Evolutionary conservation across 768 basidiomycete genomes (phyloP).

Genomic region (Phaeolepiota aurea): DNA sequence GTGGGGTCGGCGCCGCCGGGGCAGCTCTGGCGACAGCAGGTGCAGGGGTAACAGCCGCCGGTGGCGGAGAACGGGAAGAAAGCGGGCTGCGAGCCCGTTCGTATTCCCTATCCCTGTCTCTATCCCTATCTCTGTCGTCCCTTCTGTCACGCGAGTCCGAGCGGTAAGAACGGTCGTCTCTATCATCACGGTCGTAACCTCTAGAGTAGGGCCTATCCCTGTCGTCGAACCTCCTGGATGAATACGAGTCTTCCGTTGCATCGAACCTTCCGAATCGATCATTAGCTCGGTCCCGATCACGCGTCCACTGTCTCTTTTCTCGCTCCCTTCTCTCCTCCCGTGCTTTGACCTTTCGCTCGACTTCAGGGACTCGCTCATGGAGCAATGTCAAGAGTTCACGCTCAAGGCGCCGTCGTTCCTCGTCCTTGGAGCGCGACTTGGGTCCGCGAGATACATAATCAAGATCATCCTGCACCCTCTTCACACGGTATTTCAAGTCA

Average conservation of each 20-base stretch:
- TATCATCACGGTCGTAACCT: constrained; percentile 24
- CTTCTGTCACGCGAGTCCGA: constrained; percentile 14
- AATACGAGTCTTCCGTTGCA: constrained; percentile 36
- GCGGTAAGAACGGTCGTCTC: constrained; percentile 21
- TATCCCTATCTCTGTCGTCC: constrained; percentile 27
- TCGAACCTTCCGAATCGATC: constrained; percentile 69
- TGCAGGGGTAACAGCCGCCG: constrained; percentile 43
- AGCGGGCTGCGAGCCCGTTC: constrained; percentile 42
- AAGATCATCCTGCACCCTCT: constrained; percentile 84
- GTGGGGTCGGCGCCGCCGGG: constrained; percentile 42
- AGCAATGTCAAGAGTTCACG: constrained; percentile 77
- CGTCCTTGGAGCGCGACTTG: constrained; percentile 64
- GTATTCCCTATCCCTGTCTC: constrained; percentile 18
- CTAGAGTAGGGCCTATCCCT: constrained; percentile 47
- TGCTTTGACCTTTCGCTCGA: constrained; percentile 78
- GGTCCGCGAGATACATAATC: constrained; percentile 80
- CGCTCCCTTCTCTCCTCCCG: constrained; percentile 67
- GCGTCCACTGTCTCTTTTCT: constrained; percentile 71
- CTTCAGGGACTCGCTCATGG: constrained; percentile 88
- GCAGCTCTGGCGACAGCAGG: constrained; percentile 28
- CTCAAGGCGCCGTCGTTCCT: constrained; percentile 81
- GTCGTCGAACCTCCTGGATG: constrained; percentile 35
- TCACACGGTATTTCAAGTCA: constrained; percentile 78
- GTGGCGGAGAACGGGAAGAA: constrained; percentile 38
- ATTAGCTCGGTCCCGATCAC: constrained; percentile 80